Evolutionary conservation across 352 stramenopile genomes (phyloP), one percentile per base, ranked within the genome.

Genomic region (Peronospora destructor): DNA sequence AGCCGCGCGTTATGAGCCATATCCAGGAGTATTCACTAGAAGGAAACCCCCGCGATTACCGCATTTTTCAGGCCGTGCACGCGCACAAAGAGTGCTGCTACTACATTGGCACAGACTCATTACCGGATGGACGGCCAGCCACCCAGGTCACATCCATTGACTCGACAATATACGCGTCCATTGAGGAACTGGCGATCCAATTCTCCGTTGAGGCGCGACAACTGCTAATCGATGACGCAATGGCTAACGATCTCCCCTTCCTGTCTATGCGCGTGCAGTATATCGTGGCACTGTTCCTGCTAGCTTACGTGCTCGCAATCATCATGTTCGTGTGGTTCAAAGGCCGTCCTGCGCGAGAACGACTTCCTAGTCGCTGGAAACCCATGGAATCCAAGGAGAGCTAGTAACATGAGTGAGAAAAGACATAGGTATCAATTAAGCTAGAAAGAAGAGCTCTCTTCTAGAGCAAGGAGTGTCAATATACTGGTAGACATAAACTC

Each of bases 71-170:
- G 53, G 79, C 77, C 12, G 77, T 89, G 21, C 73, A 87, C 13
- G 81, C 76, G 12, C 72, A 87, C 64, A 86, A 89, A 46, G 77
- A 91, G 54, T 89, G 80, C 51, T 91, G 80, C 57, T 92, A 92
- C 59, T 87, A 88, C 66, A 91, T 92, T 40, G 79, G 82, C 38
- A 88, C 78, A 5, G 61, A 89, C 43, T 66, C 59, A 3, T 60
- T 88, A 0, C 47, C 71, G 0, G 71, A 89, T 40, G 81, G 78
- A 4, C 76, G 75, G 8, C 67, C 74, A 39, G 76, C 81, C n/a
- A 87, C 78, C 0, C 70, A 84, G 38, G 60, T 92, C 37, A 90
- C 77, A 13, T 53, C 76, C 0, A 63, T 90, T 36, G 76, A 72
- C 13, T 58, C 68, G n/a, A 92, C 81, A 6, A 80, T 83, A n/a